Evolutionary conservation across 805 yeast species (phyloP).

Genomic region (Dipodascus albidus): DNA sequence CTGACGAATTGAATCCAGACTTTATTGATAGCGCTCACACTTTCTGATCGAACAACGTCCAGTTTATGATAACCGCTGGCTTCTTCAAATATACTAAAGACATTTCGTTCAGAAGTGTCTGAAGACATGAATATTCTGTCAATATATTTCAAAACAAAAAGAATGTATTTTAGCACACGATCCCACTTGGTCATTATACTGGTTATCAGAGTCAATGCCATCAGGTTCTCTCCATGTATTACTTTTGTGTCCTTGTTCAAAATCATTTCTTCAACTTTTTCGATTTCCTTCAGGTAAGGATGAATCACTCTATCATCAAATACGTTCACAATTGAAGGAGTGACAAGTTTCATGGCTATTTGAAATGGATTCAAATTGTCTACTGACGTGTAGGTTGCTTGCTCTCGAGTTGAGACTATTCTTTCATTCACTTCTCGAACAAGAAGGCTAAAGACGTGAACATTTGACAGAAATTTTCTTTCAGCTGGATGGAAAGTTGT

Average conservation of each 20-base stretch:
- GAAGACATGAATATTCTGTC: not conserved
- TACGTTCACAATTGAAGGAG: conserved; percentile 6
- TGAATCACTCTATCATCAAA: conserved; percentile 3
- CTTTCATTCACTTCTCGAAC: conserved; percentile 2
- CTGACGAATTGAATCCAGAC: conserved; percentile 5
- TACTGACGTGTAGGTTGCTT: not conserved
- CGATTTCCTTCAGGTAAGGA: conserved; percentile 9
- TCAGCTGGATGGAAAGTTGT: conserved; percentile 1
- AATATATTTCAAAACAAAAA: conserved; percentile 7
- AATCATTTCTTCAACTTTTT: conserved; percentile 11
- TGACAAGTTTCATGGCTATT: conserved; percentile 1
- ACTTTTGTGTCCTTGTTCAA: conserved; percentile 10
- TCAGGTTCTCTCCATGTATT: conserved; percentile 12
- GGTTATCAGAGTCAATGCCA: conserved; percentile 11
- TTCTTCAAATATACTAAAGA: conserved; percentile 3
- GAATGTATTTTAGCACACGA: conserved; percentile 9
- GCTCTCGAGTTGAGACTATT: not conserved
- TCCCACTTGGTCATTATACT: conserved; percentile 14
- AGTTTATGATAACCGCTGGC: conserved; percentile 1
- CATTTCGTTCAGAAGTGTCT: not conserved
- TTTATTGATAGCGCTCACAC: conserved; percentile 7
- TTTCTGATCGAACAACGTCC: conserved; percentile 4
- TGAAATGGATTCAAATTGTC: conserved; percentile 1
- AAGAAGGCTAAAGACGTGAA: conserved; percentile 1
- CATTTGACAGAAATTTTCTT: conserved; percentile 1